Conservation (phyloP, 768 basidiomycete genomes). For the Tubosaeta sp. region DNA sequence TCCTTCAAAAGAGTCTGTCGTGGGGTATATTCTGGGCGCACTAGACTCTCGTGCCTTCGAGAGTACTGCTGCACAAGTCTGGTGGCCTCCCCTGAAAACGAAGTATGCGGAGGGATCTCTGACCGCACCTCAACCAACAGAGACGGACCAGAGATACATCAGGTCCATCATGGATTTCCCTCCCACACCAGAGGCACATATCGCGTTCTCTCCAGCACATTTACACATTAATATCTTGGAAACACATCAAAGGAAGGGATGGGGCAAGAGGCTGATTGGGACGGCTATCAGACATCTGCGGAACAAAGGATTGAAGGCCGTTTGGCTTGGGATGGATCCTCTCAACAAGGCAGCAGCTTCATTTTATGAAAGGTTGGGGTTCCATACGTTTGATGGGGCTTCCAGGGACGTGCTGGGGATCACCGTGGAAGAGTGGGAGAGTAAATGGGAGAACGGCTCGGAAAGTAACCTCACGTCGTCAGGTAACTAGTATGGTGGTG, state of each 20-base stretch:
- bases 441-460: conserved; percentile 2
- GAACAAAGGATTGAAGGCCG: conserved; percentile 38
- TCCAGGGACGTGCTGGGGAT: conserved; percentile 52
- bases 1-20: conserved; percentile 39
- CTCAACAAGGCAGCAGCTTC: conserved; percentile 53
- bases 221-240: conserved; percentile 72
- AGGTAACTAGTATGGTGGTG: neutral
- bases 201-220: conserved; percentile 68
- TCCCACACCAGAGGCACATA: conserved; percentile 46
- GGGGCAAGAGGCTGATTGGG: conserved; percentile 62
- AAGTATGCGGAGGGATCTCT: conserved; percentile 42
- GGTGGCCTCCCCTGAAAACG: conserved; percentile 62
- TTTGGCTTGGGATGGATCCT: conserved; percentile 70
- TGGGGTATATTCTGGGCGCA: conserved; percentile 71
- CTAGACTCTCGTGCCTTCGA: conserved; percentile 66
- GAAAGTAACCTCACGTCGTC: neutral
- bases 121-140: conserved; percentile 13
- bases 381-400: conserved; percentile 51
- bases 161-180: conserved; percentile 31
- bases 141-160: conserved; percentile 31
- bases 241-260: conserved; percentile 62
- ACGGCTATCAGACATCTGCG: conserved; percentile 52
- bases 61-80: conserved; percentile 45
- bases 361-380: conserved; percentile 65
- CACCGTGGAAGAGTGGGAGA: conserved; percentile 39